Evolutionary conservation across 805 yeast genomes (phyloP), one percentile per base, ranked within the genome.

Genomic region (Wickerhamomyces pijperi): DNA sequence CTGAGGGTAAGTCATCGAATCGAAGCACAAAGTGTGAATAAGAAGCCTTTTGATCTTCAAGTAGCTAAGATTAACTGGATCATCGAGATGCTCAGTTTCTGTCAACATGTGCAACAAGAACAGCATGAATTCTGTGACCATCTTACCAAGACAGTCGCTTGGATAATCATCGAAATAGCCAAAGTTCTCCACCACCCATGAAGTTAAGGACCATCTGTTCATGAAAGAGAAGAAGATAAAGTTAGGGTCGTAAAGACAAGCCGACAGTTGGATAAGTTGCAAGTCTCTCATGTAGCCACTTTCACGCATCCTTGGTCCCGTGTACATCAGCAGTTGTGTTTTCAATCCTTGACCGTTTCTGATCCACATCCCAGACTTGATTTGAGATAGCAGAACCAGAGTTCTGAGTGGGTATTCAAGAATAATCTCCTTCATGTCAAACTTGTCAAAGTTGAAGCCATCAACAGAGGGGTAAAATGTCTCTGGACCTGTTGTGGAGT

Each of bases 311-410:
- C 86, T 82, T 12, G 87, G 72, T 42, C 75, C 79, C 32, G 82
- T 72, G 55, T 90, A 90, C 41, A 87, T 76, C 47, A 78, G 81
- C 46, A 82, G 68, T 53, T 90, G 97, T 19, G 78, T 76, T 32
- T 82, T 68, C 5, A 86, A 77, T 32, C 88, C 80, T 42, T 75
- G 71, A 0, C 98, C 98, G 58, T 90, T 90, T 51, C 97, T 72
- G 0, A 90, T 96, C 97, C 97, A 90, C 41, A 82, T 72, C 0
- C 96, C 96, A 0, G 82, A 77, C 43, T 84, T 80, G 8, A 90
- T 82, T 51, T 92, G 97, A 0, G 95, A 76, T 46, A 85, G 59
- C 8, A 84, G 58, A 0, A 84, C 95, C 21, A 86, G 53, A 0
- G 88, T 80, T 41, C 94, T 67, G 17, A 92, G 56, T 0, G 96